Conservation (phyloP, 1,284 basidiomycete genomes). For the Sphaerobolus stellatus region DNA sequence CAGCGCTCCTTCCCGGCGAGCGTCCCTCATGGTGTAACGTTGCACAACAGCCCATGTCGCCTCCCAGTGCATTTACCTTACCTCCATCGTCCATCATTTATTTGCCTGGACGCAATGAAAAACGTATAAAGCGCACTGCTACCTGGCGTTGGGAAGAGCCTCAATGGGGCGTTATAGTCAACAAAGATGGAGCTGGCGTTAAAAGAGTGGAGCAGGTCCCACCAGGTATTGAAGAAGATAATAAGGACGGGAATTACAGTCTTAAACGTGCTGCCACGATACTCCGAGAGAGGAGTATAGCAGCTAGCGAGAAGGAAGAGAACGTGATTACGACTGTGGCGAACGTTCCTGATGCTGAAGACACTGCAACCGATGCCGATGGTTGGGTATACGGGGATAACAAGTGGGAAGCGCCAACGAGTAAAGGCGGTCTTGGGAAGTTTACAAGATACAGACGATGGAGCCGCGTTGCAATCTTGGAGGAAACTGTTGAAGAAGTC, state of each 20-base stretch:
- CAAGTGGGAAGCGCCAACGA: constrained; percentile 85
- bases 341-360: constrained; percentile 25
- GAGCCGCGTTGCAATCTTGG: constrained; percentile 78
- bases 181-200: constrained; percentile 47
- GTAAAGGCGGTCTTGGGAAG: constrained; percentile 85
- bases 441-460: constrained; percentile 83
- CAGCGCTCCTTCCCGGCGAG: constrained; percentile 86
- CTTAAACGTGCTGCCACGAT: constrained; percentile 5
- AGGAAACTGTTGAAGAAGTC: constrained; percentile 62
- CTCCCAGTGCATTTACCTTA: constrained; percentile 63
- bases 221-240: constrained; percentile 24
- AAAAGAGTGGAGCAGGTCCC: constrained; percentile 56
- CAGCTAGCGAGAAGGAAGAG: constrained; percentile 5
- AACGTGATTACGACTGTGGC: neutral
- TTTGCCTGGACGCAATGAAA: constrained; percentile 49
- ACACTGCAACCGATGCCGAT: constrained; percentile 73
- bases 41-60: constrained; percentile 55
- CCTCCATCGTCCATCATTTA: constrained; percentile 52
- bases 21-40: constrained; percentile 85
- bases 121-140: constrained; percentile 66
- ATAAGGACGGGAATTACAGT: constrained; percentile 8
- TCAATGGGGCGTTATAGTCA: constrained; percentile 79
- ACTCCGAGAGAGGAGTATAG: constrained; percentile 8
- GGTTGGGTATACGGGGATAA: constrained; percentile 97
- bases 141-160: constrained; percentile 85